Evolutionary conservation across 306 rosid species (phyloP).

Genomic region (Sindora glabra): DNA sequence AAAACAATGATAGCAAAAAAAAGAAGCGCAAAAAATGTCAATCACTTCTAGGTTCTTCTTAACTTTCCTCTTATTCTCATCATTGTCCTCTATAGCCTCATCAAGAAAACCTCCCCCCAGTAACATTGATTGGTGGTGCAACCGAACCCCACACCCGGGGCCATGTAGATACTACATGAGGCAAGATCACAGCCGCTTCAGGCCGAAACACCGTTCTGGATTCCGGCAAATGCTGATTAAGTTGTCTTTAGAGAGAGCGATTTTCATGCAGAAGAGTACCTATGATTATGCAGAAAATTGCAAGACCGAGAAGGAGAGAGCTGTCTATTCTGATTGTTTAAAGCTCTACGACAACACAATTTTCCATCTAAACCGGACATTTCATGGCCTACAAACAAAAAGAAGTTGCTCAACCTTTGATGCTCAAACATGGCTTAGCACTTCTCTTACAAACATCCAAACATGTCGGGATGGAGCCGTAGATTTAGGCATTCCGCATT

Average conservation of each 20-base stretch:
- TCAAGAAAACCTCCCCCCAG: constrained; percentile 24
- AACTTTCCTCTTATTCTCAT: constrained; percentile 13
- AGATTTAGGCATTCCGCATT: constrained; percentile 38
- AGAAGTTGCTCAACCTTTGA: constrained; percentile 41
- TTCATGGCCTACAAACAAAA: constrained; percentile 14
- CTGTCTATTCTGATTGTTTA: constrained; percentile 49
- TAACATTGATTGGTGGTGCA: constrained; percentile 65
- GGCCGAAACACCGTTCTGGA: constrained; percentile 28
- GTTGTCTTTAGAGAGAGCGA: constrained; percentile 44
- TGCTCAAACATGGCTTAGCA: constrained; percentile 88
- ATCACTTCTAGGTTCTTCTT: constrained; percentile 24
- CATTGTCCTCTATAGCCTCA: constrained; percentile 26
- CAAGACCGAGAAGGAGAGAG: constrained; percentile 19
- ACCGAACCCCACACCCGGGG: constrained; percentile 64
- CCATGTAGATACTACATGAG: constrained; percentile 52
- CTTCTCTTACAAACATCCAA: constrained; percentile 69
- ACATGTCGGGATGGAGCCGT: constrained; percentile 45
- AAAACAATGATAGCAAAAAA: constrained; percentile 11
- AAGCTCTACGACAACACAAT: constrained; percentile 57
- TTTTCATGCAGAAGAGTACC: constrained; percentile 14
- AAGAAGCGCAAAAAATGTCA: constrained; percentile 3
- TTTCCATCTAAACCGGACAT: constrained; percentile 53
- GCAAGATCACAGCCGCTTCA: constrained; percentile 12
- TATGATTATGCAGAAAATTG: neutral
- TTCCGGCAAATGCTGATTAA: constrained; percentile 39